Evolutionary conservation across 768 basidiomycete genomes (phyloP), one percentile per base, ranked within the genome.

Genomic region (Auriculariales sp.): DNA sequence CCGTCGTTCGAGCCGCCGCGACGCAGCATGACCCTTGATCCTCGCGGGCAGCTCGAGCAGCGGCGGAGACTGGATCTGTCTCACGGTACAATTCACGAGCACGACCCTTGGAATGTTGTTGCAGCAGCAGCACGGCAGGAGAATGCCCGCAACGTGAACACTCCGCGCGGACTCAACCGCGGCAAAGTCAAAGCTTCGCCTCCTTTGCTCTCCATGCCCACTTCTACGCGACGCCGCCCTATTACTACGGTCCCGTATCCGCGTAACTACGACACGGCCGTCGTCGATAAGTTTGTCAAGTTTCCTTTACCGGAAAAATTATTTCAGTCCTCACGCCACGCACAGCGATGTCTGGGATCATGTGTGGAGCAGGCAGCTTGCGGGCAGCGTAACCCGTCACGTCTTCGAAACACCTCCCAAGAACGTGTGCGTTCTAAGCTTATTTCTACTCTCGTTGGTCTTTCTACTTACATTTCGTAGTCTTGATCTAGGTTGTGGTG

Each of bases 401-500:
- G 68, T 72, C 46, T 82, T 83, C 54, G 68, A 74, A 24, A 69
- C 62, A 17, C 73, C 76, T 5, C 81, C 83, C 3, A 64, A 65
- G 2, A 74, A 71, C 71, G 80, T 81, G 79, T 82, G 64, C 58
- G 73, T 69, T 15, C 36, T 47, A 33, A 10, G 32, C 48, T 30
- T 14, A 34, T 22, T 12, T 22, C 47, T 31, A 44, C 24, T 35
- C n/a, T 28, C 25, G 45, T 29, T 51, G 12, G 46, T 57, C 54
- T 33, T 48, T 46, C 28, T 22, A 1, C 31, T 45, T 28, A 10
- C 28, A 17, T 44, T 17, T 10, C 25, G 28, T 55, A 78, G 81
- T 29, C 66, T 87, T 27, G 84, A 87, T 55, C 64, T 87, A 39
- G 84, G 83, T 9, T 85, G 83, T 57, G 83, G 81, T 80, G 54